Evolutionary conservation across 352 stramenopile species (phyloP).

Genomic region (Phytophthora palmivora): DNA sequence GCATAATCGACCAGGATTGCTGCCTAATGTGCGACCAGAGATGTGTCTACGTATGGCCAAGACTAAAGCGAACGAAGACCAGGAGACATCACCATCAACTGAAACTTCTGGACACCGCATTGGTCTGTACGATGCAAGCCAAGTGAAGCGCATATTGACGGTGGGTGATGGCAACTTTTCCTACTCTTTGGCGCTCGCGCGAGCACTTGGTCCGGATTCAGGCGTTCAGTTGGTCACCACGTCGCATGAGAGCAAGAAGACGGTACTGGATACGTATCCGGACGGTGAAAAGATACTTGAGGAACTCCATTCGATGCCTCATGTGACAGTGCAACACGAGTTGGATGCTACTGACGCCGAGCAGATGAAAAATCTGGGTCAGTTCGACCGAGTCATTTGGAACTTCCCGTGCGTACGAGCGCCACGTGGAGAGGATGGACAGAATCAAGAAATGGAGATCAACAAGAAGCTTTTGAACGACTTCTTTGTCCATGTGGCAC

Average conservation of each 20-base stretch:
- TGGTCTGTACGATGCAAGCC: constrained; percentile 64
- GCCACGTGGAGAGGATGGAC: constrained; percentile 92
- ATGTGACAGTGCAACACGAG: constrained; percentile 85
- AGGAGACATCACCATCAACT: background rate
- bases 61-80: constrained; percentile 8
- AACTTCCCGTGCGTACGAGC: constrained; percentile 97
- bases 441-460: constrained; percentile 95
- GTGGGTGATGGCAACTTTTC: constrained; percentile 97
- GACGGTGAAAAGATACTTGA: constrained; percentile 82
- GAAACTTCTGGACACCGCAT: constrained; percentile 28
- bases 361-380: constrained; percentile 73
- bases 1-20: constrained; percentile 53
- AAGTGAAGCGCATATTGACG: constrained; percentile 79
- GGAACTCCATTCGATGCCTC: constrained; percentile 63
- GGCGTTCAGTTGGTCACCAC: constrained; percentile 84
- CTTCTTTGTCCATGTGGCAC: constrained; percentile 86
- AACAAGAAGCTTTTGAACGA: constrained; percentile 93
- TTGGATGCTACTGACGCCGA: constrained; percentile 91
- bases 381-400: constrained; percentile 95
- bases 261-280: constrained; percentile 92
- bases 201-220: constrained; percentile 45
- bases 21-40: constrained; percentile 83
- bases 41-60: constrained; percentile 63
- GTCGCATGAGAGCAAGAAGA: constrained; percentile 91
- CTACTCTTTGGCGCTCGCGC: constrained; percentile 92